Conservation (phyloP, 805 yeast species). For the Cyberlindnera euphorbiiphila region DNA sequence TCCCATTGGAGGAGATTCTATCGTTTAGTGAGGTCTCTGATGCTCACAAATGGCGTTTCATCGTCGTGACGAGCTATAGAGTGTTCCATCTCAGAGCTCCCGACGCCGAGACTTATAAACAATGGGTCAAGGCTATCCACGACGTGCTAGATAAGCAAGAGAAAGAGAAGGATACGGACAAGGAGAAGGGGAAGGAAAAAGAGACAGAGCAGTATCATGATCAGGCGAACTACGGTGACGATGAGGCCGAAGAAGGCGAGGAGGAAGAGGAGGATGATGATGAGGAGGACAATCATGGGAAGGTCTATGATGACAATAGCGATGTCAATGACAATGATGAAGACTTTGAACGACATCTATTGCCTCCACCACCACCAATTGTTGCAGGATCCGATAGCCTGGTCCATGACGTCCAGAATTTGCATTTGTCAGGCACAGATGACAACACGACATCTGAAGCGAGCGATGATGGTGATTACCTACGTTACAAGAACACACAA, state of each 20-base stretch:
- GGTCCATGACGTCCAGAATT: constrained; percentile 8
- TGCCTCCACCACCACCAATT: background rate
- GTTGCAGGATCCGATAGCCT: background rate
- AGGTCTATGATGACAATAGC: constrained; percentile 1
- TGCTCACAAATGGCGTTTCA: constrained; percentile 20
- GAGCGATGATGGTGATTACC: constrained; percentile 6
- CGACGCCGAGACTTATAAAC: constrained; percentile 17
- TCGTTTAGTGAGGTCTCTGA: constrained; percentile 23
- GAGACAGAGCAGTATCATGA: background rate
- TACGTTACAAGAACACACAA: background rate
- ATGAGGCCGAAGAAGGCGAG: background rate
- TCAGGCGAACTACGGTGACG: background rate
- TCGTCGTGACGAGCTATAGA: constrained; percentile 21
- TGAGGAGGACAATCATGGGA: constrained; percentile 4
- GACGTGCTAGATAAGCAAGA: constrained; percentile 16
- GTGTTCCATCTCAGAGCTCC: constrained; percentile 24
- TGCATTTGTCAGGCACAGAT: constrained; percentile 25
- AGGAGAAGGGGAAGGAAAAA: background rate
- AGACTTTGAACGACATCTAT: background rate
- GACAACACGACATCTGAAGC: constrained; percentile 25
- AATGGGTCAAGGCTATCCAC: constrained; percentile 20
- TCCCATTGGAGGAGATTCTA: constrained; percentile 21
- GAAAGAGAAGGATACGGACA: background rate
- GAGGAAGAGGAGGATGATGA: background rate
- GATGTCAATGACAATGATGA: constrained; percentile 2